These are phyloP conservation scores for Aspergillus heteromorphus DNA, from an alignment of 495 filamentous ascomycete genomes.

Conservation along the genomic window DNA sequence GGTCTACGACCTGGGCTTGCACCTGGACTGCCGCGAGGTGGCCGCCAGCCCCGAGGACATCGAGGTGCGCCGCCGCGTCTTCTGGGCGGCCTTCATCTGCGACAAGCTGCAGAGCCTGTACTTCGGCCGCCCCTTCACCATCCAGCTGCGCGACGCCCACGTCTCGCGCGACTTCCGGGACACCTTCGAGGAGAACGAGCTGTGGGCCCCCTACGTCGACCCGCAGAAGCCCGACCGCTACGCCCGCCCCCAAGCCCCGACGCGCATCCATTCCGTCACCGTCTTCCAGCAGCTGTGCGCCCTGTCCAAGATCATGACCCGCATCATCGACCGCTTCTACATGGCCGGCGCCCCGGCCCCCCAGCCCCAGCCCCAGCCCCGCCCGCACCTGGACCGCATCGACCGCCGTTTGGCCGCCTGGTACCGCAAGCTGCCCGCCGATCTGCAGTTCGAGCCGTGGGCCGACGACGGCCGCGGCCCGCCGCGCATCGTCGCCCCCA, in stretches of 20 bases:
- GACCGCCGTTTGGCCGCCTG: slow-evolving; percentile 16
- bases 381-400: slow-evolving; percentile 7
- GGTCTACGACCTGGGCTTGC: slow-evolving; percentile 35
- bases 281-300: slow-evolving; percentile 18
- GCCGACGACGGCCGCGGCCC: neutral
- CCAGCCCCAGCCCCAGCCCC: neutral
- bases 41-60: slow-evolving; percentile 23
- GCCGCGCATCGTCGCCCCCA: slow-evolving; percentile 6
- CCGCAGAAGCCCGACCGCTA: neutral
- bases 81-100: slow-evolving; percentile 35
- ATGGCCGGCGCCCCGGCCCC: slow-evolving; percentile 21
- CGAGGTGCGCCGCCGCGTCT: slow-evolving; percentile 32
- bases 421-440: slow-evolving; percentile 16
- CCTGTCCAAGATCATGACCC: slow-evolving; percentile 22
- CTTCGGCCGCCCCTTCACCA: slow-evolving; percentile 20
- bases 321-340: slow-evolving; percentile 24
- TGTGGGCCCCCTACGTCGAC: slow-evolving; percentile 3
- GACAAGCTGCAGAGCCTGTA: slow-evolving; percentile 36
- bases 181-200: slow-evolving; percentile 24
- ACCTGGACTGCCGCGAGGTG: slow-evolving; percentile 16
- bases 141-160: slow-evolving; percentile 13
- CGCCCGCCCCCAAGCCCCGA: neutral
- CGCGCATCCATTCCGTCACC: slow-evolving; percentile 17
- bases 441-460: slow-evolving; percentile 16
- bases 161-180: slow-evolving; percentile 20